These are phyloP conservation scores for Citrullus amarus DNA, from an alignment of 306 rosid species.

Conservation along the genomic window DNA sequence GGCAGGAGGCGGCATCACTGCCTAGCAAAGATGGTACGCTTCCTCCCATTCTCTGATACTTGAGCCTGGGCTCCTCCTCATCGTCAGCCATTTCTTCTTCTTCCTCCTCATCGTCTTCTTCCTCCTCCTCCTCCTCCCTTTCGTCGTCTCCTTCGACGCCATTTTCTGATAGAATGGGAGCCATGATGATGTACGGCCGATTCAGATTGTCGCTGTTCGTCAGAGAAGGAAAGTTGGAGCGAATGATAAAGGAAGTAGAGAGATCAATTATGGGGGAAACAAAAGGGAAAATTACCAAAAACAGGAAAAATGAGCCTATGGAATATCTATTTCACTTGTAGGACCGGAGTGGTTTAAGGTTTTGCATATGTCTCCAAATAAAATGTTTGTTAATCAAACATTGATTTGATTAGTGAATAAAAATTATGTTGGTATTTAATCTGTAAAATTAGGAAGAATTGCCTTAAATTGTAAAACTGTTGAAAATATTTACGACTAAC, in stretches of 20 bases:
- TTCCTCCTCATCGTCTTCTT: conserved; percentile 45
- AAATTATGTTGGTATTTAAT: too few relatives aligned
- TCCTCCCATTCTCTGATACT: conserved; percentile 98
- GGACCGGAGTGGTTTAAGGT: too few relatives aligned
- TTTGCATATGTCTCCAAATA: too few relatives aligned
- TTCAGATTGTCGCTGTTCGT: conserved; percentile 21
- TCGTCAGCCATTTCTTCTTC: conserved; percentile 35
- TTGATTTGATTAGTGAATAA: too few relatives aligned
- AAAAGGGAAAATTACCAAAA: background rate
- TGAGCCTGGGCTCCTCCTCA: conserved; percentile 90
- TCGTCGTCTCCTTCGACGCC: conserved; percentile 86
- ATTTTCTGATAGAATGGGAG: conserved; percentile 69
- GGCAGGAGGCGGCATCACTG: conserved; percentile 76
- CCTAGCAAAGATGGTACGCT: conserved; percentile 73
- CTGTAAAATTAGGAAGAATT: too few relatives aligned
- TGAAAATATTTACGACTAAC: too few relatives aligned
- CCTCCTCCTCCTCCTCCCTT: conserved; percentile 72
- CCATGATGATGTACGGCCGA: conserved; percentile 40
- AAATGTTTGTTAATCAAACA: too few relatives aligned
- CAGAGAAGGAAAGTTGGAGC: background rate
- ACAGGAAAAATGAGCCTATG: too few relatives aligned
- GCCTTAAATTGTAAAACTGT: too few relatives aligned
- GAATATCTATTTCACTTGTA: too few relatives aligned
- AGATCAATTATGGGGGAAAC: background rate
- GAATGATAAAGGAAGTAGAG: background rate